Evolutionary conservation across 495 filamentous ascomycete species (phyloP).

Genomic region (Xylaria grammica): DNA sequence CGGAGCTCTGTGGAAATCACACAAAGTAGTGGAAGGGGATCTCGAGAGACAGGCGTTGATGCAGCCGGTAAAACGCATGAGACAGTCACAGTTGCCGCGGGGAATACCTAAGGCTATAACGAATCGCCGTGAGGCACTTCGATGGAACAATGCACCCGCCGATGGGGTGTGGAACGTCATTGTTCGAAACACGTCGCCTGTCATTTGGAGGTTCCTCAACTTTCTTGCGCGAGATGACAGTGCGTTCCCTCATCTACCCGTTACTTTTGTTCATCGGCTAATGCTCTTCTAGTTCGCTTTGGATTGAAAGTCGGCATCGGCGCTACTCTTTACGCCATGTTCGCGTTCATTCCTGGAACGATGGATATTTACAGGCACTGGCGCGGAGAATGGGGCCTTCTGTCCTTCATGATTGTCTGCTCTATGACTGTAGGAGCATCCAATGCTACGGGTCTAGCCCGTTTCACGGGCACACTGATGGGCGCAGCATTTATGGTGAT

Average conservation of each 20-base stretch:
- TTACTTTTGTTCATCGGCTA: slow-evolving; percentile 28
- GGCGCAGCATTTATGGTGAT: slow-evolving; percentile 77
- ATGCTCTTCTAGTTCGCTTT: slow-evolving; percentile 59
- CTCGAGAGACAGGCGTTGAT: slow-evolving; percentile 52
- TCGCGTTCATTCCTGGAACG: slow-evolving; percentile 79
- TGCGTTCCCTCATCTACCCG: slow-evolving; percentile 35
- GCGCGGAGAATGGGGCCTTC: slow-evolving; percentile 94
- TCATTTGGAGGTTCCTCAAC: slow-evolving; percentile 42
- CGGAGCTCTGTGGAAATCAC: slow-evolving; percentile 29
- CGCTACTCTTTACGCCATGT: slow-evolving; percentile 83
- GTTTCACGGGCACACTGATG: slow-evolving; percentile 86
- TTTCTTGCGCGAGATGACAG: slow-evolving; percentile 58
- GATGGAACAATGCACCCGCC: slow-evolving; percentile 46
- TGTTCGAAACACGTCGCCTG: slow-evolving; percentile 44
- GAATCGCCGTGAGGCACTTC: slow-evolving; percentile 45
- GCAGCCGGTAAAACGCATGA: slow-evolving; percentile 42
- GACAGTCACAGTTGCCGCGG: slow-evolving; percentile 52
- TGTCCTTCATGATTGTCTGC: slow-evolving; percentile 98
- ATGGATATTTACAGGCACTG: slow-evolving; percentile 83
- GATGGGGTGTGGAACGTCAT: slow-evolving; percentile 35
- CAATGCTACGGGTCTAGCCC: slow-evolving; percentile 85
- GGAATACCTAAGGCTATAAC: slow-evolving; percentile 54
- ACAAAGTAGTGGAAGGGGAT: slow-evolving; percentile 46
- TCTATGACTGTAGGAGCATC: slow-evolving; percentile 96
- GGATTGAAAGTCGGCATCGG: slow-evolving; percentile 92